Percentiles rank a stretch among this genome's conserved stretches.
These are phyloP conservation scores for Hura crepitans DNA, from an alignment of 441 rosid species.

Conservation along the genomic window DNA sequence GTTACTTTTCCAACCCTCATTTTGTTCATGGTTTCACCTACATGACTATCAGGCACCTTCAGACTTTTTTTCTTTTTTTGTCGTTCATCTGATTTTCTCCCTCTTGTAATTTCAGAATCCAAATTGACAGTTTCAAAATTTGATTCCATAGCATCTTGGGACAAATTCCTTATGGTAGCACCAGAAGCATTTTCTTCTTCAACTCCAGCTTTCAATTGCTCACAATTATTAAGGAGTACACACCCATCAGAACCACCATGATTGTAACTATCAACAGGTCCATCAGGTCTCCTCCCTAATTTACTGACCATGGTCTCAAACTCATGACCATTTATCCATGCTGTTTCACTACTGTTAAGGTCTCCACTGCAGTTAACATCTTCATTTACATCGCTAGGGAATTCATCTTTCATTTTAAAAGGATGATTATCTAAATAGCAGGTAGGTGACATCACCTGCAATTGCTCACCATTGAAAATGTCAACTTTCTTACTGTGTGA, in stretches of 20 bases:
- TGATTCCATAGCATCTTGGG: conserved; percentile 28
- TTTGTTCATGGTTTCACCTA: conserved; percentile 36
- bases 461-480: conserved; percentile 33
- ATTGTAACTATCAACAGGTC: conserved; percentile 31
- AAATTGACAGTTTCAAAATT: conserved; percentile 26
- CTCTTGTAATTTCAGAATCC: conserved; percentile 27
- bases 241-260: conserved; percentile 30
- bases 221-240: conserved; percentile 30
- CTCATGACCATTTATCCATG: conserved; percentile 38
- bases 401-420: conserved; percentile 34
- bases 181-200: conserved; percentile 31
- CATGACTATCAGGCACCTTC: conserved; percentile 37
- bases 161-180: conserved; percentile 23
- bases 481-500: conserved; percentile 34
- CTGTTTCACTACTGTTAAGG: conserved; percentile 36
- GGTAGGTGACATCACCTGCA: conserved; percentile 29
- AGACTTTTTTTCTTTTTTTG: conserved; percentile 30
- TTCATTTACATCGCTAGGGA: conserved; percentile 34
- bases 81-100: conserved; percentile 37
- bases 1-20: conserved; percentile 36
- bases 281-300: conserved; percentile 35
- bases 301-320: conserved; percentile 38
- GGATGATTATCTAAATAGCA: conserved; percentile 33
- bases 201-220: conserved; percentile 38
- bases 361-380: conserved; percentile 32